A percentile compares a stretch with the other conserved stretches of the same genome.
Conservation (phyloP, 208 protist species). For the Tritrichomonas musculus region DNA sequence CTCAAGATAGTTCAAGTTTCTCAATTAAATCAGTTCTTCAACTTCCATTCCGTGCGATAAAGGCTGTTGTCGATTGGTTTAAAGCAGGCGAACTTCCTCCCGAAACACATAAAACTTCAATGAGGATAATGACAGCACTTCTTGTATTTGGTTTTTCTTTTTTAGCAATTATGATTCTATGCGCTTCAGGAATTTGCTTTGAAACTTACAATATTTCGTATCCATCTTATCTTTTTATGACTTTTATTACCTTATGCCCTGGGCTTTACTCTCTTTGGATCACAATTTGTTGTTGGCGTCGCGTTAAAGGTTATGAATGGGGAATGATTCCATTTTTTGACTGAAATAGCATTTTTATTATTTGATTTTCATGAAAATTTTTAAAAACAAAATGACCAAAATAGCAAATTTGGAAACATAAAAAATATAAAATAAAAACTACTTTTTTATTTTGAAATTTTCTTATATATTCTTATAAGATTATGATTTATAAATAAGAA, state of each 20-base stretch:
- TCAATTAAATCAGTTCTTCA: too few species aligned
- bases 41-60: background rate
- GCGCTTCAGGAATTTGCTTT: background rate
- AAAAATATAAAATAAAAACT: background rate
- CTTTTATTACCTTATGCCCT: background rate
- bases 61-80: background rate
- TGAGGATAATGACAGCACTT: background rate
- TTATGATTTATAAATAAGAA: background rate
- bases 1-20: too few species aligned
- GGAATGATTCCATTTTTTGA: conserved; percentile 30
- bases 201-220: too few species aligned
- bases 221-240: too few species aligned
- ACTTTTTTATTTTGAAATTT: background rate
- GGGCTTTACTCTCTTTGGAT: background rate
- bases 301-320: background rate
- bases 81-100: background rate
- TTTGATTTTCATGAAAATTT: background rate
- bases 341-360: background rate
- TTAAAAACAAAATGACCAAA: background rate
- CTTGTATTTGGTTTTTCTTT: background rate
- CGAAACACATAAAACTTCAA: background rate
- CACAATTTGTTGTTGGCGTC: background rate
- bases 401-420: background rate
- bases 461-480: background rate
- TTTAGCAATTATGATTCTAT: background rate